These are phyloP conservation scores for Yarrowia divulgata DNA, from an alignment of 805 yeast species.

Conservation along the genomic window DNA sequence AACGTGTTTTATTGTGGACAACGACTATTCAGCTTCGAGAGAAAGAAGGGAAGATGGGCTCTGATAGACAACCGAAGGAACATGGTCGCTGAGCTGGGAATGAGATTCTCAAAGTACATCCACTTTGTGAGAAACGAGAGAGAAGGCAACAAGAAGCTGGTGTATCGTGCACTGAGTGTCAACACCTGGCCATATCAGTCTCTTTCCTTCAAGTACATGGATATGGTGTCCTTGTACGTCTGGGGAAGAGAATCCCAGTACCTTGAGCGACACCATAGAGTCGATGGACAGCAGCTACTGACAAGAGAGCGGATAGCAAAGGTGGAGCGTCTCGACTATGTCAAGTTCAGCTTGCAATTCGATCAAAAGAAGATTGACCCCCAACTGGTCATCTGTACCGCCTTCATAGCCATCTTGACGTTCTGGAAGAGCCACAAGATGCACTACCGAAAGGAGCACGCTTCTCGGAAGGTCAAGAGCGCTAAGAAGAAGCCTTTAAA, in stretches of 20 bases:
- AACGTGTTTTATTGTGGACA: conserved; percentile 10
- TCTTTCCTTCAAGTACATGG: conserved; percentile 14
- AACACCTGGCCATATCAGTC: conserved; percentile 16
- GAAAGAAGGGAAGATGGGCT: conserved; percentile 2
- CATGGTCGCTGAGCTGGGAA: conserved; percentile 7
- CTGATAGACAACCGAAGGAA: conserved; percentile 4
- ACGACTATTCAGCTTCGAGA: conserved; percentile 15
- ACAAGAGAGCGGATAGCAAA: conserved; percentile 24
- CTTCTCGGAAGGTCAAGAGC: not conserved
- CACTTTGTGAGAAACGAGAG: conserved; percentile 28
- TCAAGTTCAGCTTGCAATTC: conserved; percentile 2
- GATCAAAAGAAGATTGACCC: conserved; percentile 32
- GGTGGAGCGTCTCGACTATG: conserved; percentile 12
- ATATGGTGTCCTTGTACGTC: conserved; percentile 17
- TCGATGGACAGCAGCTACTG: conserved; percentile 4
- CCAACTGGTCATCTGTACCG: conserved; percentile 19
- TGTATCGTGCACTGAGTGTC: conserved; percentile 10
- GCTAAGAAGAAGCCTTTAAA: conserved; percentile 3
- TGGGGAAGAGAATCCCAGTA: conserved; percentile 26
- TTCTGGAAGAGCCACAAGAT: conserved; percentile 25
- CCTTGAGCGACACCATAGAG: conserved; percentile 11
- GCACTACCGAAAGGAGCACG: conserved; percentile 12
- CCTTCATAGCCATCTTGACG: conserved; percentile 14
- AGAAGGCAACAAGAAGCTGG: conserved; percentile 22
- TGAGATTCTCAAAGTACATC: conserved; percentile 14